phyloP scores from a whole-genome alignment of 2,329 filamentous ascomycete species.

The Chaetomium sp. region DNA sequence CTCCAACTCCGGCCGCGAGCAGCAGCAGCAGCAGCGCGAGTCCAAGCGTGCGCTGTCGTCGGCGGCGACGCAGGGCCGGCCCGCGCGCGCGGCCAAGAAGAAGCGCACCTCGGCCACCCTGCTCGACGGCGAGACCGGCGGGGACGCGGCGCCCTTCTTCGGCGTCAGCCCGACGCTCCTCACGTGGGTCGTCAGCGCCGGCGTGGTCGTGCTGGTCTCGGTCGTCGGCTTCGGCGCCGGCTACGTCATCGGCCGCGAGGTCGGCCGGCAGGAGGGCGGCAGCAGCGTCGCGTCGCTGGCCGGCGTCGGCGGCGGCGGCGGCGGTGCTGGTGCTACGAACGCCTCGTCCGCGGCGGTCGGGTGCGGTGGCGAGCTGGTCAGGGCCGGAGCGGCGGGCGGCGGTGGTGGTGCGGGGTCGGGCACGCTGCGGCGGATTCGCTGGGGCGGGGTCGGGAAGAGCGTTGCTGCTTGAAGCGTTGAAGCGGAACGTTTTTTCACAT shows the following conservation, averaged over 20 bases:
- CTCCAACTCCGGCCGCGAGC: slow-evolving; percentile 34
- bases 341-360: slow-evolving; percentile 44
- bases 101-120: slow-evolving; percentile 52
- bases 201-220: slow-evolving; percentile 67
- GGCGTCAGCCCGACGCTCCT: slow-evolving; percentile 62
- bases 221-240: slow-evolving; percentile 71
- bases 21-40: slow-evolving; percentile 35
- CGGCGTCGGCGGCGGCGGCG: slow-evolving; percentile 9
- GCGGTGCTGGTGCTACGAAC: no score
- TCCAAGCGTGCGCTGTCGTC: slow-evolving; percentile 48
- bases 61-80: slow-evolving; percentile 41
- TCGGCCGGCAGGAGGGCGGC: slow-evolving; percentile 60
- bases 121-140: slow-evolving; percentile 42
- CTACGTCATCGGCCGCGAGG: slow-evolving; percentile 68
- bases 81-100: slow-evolving; percentile 58
- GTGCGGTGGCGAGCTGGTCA: slow-evolving; percentile 57
- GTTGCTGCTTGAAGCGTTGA: slow-evolving; percentile 48
- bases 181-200: slow-evolving; percentile 67
- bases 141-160: slow-evolving; percentile 26
- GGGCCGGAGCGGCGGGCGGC: slow-evolving; percentile 43
- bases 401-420: slow-evolving; percentile 40
- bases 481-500: neutral
- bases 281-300: neutral
- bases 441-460: slow-evolving; percentile 55
- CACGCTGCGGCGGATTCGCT: slow-evolving; percentile 56